Percentiles rank a stretch among this genome's conserved stretches.
These are phyloP conservation scores for Nannizzia gypsea DNA, from an alignment of 2,329 filamentous ascomycete species.

Conservation along the genomic window DNA sequence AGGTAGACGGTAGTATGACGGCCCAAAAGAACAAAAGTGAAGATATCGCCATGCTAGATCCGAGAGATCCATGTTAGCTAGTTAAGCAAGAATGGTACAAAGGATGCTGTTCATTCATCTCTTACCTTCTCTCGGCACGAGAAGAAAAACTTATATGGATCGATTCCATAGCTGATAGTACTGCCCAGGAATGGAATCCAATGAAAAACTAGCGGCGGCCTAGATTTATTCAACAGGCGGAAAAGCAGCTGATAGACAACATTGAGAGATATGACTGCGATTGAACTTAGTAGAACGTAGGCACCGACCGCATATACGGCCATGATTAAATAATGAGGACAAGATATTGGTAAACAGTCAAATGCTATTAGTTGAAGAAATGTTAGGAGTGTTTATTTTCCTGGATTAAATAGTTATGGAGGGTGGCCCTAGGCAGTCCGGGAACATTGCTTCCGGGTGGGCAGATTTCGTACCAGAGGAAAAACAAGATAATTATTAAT, in stretches of 20 bases:
- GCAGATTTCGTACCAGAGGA: no score
- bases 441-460: no score
- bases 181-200: slow-evolving; percentile 51
- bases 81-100: no score
- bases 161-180: slow-evolving; percentile 35
- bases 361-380: no score
- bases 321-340: not conserved
- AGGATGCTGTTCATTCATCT: no score
- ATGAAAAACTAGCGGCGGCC: slow-evolving; percentile 65
- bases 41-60: slow-evolving; percentile 69
- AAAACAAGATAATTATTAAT: no score
- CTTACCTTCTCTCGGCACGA: slow-evolving; percentile 57
- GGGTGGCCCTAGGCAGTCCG: no score
- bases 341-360: no score
- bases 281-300: not conserved
- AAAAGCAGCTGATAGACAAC: slow-evolving; percentile 63
- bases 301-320: not conserved
- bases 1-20: slow-evolving; percentile 80
- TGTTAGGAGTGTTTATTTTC: no score
- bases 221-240: slow-evolving; percentile 39
- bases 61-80: not conserved
- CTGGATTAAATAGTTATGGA: no score
- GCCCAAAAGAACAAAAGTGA: slow-evolving; percentile 79
- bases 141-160: slow-evolving; percentile 72
- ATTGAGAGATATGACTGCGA: slow-evolving; percentile 47